Conservation (phyloP, 202 grass and related monocot species). For the Alloteropsis angusta region DNA sequence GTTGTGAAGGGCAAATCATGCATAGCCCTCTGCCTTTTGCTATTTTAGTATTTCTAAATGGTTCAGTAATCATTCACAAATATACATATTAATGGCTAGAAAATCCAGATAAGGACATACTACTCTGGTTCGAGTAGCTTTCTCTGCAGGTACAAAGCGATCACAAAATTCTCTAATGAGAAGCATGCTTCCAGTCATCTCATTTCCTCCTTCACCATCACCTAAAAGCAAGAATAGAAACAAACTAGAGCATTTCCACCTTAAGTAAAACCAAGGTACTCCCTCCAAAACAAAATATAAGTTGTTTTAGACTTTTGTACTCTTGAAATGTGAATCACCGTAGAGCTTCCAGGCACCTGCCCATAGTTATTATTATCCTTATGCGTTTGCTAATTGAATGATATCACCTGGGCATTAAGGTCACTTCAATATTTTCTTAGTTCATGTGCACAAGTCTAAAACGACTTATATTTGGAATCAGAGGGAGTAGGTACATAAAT, state of each 20-base stretch:
- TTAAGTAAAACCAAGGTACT: slow-evolving; percentile 5
- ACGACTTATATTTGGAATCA: not conserved
- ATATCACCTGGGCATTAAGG: not conserved
- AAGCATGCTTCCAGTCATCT: slow-evolving; percentile 97
- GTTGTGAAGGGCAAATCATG: not conserved
- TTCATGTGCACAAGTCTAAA: not conserved
- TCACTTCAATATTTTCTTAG: not conserved
- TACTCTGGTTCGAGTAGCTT: slow-evolving; percentile 64
- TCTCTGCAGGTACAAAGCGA: slow-evolving; percentile 65
- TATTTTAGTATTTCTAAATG: not conserved
- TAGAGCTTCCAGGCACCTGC: not conserved
- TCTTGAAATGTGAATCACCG: not conserved
- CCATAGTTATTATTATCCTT: not conserved
- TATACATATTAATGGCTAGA: slow-evolving; percentile 1
- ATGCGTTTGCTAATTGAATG: not conserved
- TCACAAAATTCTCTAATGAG: slow-evolving; percentile 87
- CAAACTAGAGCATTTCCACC: not conserved
- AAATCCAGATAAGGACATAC: slow-evolving; percentile 36
- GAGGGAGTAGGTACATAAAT: not conserved
- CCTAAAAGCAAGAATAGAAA: slow-evolving; percentile 38
- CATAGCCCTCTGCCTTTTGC: not conserved
- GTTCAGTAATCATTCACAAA: not conserved
- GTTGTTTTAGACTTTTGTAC: not conserved
- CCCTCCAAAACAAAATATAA: not conserved
- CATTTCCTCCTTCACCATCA: slow-evolving; percentile 90